These are phyloP conservation scores for Penicillium sp. DNA, from an alignment of 2,329 filamentous ascomycete genomes.

Conservation along the genomic window DNA sequence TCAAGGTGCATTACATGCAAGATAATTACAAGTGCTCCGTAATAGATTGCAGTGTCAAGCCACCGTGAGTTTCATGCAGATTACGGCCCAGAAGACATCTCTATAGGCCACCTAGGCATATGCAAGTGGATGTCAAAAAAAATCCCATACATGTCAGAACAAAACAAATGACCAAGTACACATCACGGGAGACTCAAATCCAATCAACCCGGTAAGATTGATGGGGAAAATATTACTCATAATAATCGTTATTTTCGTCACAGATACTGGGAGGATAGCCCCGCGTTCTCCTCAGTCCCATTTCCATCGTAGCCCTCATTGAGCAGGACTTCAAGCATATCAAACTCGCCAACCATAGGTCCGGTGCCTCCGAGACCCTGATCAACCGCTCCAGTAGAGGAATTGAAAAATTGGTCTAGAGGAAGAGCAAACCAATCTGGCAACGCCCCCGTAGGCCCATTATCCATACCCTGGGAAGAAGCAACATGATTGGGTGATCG, in stretches of 20 bases:
- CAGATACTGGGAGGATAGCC: conserved; percentile 33
- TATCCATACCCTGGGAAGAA: conserved; percentile 32
- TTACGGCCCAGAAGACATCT: neutral
- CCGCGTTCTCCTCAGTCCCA: conserved; percentile 21
- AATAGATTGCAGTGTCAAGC: neutral
- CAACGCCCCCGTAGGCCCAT: conserved; percentile 28
- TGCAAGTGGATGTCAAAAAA: conserved; percentile 12
- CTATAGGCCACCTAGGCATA: neutral
- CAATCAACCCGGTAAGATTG: neutral
- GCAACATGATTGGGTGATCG: conserved; percentile 27
- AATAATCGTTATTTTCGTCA: conserved; percentile 6
- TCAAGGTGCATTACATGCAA: neutral
- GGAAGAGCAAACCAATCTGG: conserved; percentile 65
- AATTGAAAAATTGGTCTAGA: conserved; percentile 60
- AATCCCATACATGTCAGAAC: neutral
- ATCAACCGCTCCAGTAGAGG: conserved; percentile 46
- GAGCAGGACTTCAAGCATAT: conserved; percentile 51
- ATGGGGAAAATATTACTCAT: conserved; percentile 1
- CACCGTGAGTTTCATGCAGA: neutral
- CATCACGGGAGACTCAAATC: neutral
- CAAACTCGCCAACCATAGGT: conserved; percentile 60
- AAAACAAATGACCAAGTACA: neutral
- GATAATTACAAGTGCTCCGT: too few species aligned
- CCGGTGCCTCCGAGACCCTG: conserved; percentile 62
- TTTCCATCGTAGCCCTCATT: conserved; percentile 45